Evolutionary conservation across 2,329 filamentous ascomycete species (phyloP), one percentile per base, ranked within the genome.

Genomic region (Blastomyces emzantsi): DNA sequence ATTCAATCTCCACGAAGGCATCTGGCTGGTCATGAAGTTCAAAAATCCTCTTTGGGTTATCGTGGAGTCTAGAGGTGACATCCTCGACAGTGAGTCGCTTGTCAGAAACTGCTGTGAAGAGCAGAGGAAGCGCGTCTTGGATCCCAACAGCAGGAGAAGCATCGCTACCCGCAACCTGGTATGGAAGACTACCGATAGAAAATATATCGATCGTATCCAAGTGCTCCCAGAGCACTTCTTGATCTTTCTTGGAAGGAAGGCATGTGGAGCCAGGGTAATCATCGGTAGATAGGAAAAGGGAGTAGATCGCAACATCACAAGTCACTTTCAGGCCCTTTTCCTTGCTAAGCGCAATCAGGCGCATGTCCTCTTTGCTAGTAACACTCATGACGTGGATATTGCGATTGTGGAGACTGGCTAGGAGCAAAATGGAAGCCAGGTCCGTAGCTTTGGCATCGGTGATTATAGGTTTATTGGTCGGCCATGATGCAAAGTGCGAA

Each of bases 381-480:
- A 92, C 87, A 60, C 87, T 90, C 61, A 88, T 90, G 68, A 92
- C 88, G 72, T 92, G 89, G 66, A 92, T 87, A 71, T 88, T 89
- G 67, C 89, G 83, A 77, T 80, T 89, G 77, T 92, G 89, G 51
- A 92, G 83, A 72, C 88, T 91, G 45, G 89, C 89, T 67, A 92
- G 81, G 58, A 92, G 80, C 57, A 92, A 80, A 67, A 92, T 88
- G 0, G 89, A 92, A n/a, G 89, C 89, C 64, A 92, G 82, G 71
- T 92, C 89, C 1, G 88, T 90, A 63, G 87, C 85, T 79, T 90
- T 90, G 61, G 89, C 90, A 75, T 92, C 89, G 0, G 90, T 92
- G 70, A 92, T 81, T 70, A 92, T 90, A 60, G 89, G 88, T 79
- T 92, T 92, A 79, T 85, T 87, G 3, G 81, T 79, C 45, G 89